phyloP scores from a whole-genome alignment of 176 grass and related monocot genomes.

The Cenchrus fungigraminus region DNA sequence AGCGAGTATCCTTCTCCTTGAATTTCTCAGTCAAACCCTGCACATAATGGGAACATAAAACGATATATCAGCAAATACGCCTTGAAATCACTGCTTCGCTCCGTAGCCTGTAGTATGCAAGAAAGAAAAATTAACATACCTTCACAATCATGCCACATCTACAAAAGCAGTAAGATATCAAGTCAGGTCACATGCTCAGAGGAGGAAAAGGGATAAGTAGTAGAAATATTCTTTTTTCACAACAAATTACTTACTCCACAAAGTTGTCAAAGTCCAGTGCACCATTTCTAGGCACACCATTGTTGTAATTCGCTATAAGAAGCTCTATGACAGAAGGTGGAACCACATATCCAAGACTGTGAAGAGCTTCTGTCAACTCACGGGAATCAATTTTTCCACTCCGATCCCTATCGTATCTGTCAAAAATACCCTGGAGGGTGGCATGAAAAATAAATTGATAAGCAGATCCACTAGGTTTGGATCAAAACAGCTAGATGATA shows the following conservation, averaged over 20 bases:
- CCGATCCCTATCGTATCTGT: constrained; percentile 73
- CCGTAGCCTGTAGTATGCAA: background rate
- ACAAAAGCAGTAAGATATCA: constrained; percentile 25
- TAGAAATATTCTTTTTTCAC: background rate
- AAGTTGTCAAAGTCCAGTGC: constrained; percentile 83
- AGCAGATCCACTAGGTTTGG: background rate
- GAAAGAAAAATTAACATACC: constrained; percentile 44
- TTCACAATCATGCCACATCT: constrained; percentile 86
- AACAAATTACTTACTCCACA: constrained; percentile 65
- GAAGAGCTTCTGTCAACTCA: constrained; percentile 78
- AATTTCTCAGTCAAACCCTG: constrained; percentile 96
- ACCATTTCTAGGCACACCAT: constrained; percentile 39
- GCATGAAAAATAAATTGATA: constrained; percentile 26
- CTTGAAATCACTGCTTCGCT: background rate
- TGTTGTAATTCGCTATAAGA: constrained; percentile 74
- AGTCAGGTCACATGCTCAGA: constrained; percentile 2
- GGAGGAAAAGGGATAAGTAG: background rate
- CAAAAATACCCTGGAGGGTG: constrained; percentile 65
- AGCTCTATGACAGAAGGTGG: constrained; percentile 71
- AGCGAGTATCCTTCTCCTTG: constrained; percentile 79
- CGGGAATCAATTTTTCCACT: constrained; percentile 78
- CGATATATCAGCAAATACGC: background rate
- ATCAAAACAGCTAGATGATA: background rate
- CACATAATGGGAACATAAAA: background rate
- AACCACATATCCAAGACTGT: constrained; percentile 75